Evolutionary conservation across 1,284 basidiomycete species (phyloP).

Genomic region (Fomitopsis schrenkii): DNA sequence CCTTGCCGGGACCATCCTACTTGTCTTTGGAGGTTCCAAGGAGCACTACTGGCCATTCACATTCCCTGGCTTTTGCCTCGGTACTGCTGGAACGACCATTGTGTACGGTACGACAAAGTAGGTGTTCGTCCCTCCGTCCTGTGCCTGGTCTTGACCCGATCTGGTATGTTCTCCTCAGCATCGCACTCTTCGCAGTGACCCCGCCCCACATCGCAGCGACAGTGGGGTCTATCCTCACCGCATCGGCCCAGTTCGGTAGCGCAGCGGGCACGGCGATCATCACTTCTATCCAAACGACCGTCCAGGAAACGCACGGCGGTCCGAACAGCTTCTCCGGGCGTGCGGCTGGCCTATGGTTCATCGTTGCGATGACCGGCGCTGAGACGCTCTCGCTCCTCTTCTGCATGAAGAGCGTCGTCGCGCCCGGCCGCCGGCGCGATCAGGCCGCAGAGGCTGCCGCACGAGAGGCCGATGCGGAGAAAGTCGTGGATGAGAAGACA

Average conservation of each 20-base stretch:
- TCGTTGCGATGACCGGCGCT: constrained; percentile 8
- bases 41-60: constrained; percentile 18
- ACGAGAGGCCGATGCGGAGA: neutral
- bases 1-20: constrained; percentile 9
- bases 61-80: constrained; percentile 21
- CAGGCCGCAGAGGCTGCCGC: neutral
- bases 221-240: constrained; percentile 22
- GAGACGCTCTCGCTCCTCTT: constrained; percentile 1
- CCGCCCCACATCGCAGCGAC: constrained; percentile 18
- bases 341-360: constrained; percentile 14
- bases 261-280: constrained; percentile 16
- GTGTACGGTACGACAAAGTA: constrained; percentile 17
- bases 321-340: constrained; percentile 7
- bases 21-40: constrained; percentile 12
- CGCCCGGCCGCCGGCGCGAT: neutral
- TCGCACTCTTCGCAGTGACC: constrained; percentile 19
- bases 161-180: constrained; percentile 5
- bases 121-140: neutral
- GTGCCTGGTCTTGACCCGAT: neutral
- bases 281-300: constrained; percentile 19
- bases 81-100: constrained; percentile 17
- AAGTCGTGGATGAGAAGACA: neutral
- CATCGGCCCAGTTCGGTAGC: constrained; percentile 19
- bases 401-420: constrained; percentile 3
- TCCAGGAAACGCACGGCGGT: constrained; percentile 13